Evolutionary conservation across 306 rosid species (phyloP), one percentile per base, ranked within the genome.

Genomic region (Hippophae tibetana): DNA sequence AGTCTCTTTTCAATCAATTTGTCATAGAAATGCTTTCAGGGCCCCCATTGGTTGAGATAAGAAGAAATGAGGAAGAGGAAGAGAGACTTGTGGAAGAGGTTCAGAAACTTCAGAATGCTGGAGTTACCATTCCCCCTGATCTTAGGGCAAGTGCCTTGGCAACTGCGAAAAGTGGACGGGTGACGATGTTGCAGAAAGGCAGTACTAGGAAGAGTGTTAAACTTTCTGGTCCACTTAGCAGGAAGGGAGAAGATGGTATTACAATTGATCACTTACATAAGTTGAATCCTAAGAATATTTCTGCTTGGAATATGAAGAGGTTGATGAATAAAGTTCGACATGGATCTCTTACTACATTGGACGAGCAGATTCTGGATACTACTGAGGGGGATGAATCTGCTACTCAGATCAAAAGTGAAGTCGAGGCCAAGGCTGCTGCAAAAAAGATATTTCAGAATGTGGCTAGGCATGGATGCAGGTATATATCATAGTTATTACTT

Each of bases 291-390:
- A 82, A 80, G 64, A 89, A 89, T 68, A 76, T 89, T 5, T 89
- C 97, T 18, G 95, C 97, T 0, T 89, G 97, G 97, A 89, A 89
- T 61, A 89, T 89, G 97, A 89, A 89, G 75, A 84, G 97, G 76
- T 65, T 89, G 26, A 80, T 89, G 70, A 86, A 74, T 60, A 84
- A 84, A 38, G 93, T 89, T 58, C 68, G 86, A 18, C 70, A 80
- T 9, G 97, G 97, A 9, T 41, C 86, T 42, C 79, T 86, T 55
- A 27, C 89, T 8, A 89, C 97, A 11, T 59, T 86, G 50, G 93
- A 86, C 61, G 95, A 89, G 65, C 89, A 79, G 64, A 62, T 82
- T 61, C 48, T 69, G 64, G 78, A 79, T 66, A 38, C 82, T 5
- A n/a, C 74, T 3, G 5, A 7, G 18, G 85, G 59, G 7, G 89